Evolutionary conservation across 352 stramenopile genomes (phyloP).

Genomic region (Pythium phragmitis): DNA sequence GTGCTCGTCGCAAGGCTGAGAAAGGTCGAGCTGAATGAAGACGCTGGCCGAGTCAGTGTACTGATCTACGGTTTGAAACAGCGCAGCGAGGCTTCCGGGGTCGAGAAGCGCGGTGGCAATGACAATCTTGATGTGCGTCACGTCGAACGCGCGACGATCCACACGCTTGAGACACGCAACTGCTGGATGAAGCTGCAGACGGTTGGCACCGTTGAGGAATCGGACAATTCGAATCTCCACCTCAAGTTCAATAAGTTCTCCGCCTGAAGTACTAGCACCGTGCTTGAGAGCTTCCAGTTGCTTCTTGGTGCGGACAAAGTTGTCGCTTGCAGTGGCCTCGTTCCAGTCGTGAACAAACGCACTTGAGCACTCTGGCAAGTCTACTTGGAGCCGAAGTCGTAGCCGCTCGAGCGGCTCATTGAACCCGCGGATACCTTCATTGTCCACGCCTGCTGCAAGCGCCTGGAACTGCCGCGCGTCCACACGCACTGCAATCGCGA

Average conservation of each 20-base stretch:
- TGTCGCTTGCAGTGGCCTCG: background rate
- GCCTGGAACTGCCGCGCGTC: background rate
- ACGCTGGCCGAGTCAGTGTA: background rate
- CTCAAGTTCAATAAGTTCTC: background rate
- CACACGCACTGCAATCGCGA: slow-evolving; percentile 6
- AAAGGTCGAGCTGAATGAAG: background rate
- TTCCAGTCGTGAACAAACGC: background rate
- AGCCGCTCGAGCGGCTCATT: background rate
- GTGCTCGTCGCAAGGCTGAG: background rate
- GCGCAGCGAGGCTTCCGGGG: background rate
- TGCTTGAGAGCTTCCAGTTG: background rate
- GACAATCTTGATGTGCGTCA: background rate
- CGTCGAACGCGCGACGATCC: background rate
- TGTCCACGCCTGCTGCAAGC: background rate
- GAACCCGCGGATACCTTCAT: background rate
- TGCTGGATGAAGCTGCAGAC: background rate
- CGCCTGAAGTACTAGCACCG: too few relatives aligned
- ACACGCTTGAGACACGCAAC: background rate
- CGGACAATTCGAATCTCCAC: background rate
- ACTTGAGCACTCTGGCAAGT: background rate
- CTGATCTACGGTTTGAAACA: background rate
- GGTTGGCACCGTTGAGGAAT: background rate
- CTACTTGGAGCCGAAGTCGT: background rate
- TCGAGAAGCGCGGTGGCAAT: background rate
- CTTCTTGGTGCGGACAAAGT: background rate